Conservation (phyloP, 106 monocot genomes). For the Triglochin maritima region DNA sequence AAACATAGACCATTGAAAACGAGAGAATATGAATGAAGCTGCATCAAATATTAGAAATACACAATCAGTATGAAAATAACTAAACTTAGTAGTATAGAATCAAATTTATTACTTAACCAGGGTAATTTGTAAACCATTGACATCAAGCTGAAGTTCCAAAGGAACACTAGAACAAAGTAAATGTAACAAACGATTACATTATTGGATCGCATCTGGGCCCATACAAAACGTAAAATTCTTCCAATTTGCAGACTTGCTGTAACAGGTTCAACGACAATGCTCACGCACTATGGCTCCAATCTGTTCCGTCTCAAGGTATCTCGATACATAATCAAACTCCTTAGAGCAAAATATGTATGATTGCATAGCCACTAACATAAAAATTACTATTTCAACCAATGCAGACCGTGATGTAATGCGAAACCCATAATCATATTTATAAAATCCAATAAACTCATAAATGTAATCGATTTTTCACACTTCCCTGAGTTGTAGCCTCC, state of each 20-base stretch:
- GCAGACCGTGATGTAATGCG: constrained; percentile 88
- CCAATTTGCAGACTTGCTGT: constrained; percentile 70
- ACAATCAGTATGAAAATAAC: not conserved
- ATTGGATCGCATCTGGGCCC: constrained; percentile 92
- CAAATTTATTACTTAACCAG: too few relatives aligned
- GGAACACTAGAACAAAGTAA: constrained; percentile 76
- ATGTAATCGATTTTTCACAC: constrained; percentile 63
- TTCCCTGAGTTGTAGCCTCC: constrained; percentile 62
- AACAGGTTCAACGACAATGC: constrained; percentile 15
- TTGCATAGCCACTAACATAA: constrained; percentile 83
- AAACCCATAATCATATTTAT: constrained; percentile 98
- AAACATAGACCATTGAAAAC: too few relatives aligned
- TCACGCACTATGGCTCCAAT: constrained; percentile 72
- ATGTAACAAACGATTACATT: constrained; percentile 95
- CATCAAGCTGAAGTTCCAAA: constrained; percentile 89
- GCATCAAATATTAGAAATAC: not conserved
- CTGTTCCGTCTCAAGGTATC: constrained; percentile 90
- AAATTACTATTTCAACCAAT: constrained; percentile 95
- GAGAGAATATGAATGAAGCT: too few relatives aligned
- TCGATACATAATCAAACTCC: constrained; percentile 87
- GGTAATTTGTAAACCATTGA: constrained; percentile 90
- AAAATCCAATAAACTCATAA: constrained; percentile 91
- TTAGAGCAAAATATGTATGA: constrained; percentile 83
- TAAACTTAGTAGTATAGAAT: too few relatives aligned
- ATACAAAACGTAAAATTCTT: constrained; percentile 61